Conservation (phyloP, 2,329 filamentous ascomycete genomes). For the Ophiosphaerella korrae region DNA sequence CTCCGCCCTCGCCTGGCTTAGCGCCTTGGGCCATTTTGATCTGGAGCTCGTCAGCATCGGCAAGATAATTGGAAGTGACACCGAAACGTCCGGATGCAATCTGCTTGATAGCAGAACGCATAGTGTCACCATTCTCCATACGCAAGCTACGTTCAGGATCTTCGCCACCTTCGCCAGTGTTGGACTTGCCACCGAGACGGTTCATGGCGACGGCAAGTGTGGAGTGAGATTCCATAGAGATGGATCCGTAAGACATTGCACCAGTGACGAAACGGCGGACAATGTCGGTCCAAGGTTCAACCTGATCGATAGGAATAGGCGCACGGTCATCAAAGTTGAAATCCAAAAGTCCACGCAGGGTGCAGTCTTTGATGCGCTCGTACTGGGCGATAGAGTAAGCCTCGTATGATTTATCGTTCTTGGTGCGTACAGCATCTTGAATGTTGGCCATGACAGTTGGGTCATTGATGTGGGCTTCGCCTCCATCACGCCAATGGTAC, state of each 20-base stretch:
- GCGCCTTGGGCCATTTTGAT: conserved; percentile 99
- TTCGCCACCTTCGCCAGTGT: conserved; percentile 96
- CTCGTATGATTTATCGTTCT: conserved; percentile 98
- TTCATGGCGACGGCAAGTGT: conserved; percentile 97
- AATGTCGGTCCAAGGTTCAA: conserved; percentile 98
- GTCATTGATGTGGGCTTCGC: conserved; percentile 94
- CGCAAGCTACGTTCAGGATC: conserved; percentile 87
- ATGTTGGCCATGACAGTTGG: conserved; percentile 95
- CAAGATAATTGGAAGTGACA: conserved; percentile 92
- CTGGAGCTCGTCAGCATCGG: conserved; percentile 93
- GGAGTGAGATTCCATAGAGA: conserved; percentile 98
- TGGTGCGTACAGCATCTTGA: conserved; percentile 92
- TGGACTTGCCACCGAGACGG: conserved; percentile 92
- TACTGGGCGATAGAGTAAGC: conserved; percentile 93
- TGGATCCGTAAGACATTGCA: conserved; percentile 98
- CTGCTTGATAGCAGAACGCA: conserved; percentile 97
- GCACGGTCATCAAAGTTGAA: conserved; percentile 90
- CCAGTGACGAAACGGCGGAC: conserved; percentile 95
- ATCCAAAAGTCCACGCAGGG: conserved; percentile 88
- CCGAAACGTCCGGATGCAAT: conserved; percentile 95
- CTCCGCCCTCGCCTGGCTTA: conserved; percentile 96
- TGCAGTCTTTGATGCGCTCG: conserved; percentile 96
- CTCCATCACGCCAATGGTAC: conserved; percentile 97
- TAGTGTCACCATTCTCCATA: conserved; percentile 90
- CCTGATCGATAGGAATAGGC: conserved; percentile 91